phyloP scores from a whole-genome alignment of 306 rosid species.

The Betula pendula region DNA sequence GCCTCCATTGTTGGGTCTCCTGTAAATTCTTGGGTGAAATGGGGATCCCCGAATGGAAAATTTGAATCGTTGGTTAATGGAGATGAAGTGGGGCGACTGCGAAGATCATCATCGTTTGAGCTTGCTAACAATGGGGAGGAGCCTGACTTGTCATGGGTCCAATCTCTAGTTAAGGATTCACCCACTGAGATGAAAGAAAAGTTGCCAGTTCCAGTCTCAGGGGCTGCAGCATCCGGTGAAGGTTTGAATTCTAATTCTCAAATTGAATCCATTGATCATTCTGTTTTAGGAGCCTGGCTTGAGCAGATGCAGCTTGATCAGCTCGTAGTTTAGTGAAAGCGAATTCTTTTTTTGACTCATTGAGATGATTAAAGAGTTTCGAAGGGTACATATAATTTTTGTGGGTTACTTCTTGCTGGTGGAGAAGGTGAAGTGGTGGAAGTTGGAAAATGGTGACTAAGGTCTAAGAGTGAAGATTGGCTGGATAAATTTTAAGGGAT shows the following conservation, averaged over 20 bases:
- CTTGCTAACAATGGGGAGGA: constrained; percentile 70
- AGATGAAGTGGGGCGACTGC: constrained; percentile 45
- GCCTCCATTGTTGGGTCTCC: constrained; percentile 66
- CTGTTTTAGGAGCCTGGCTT: constrained; percentile 86
- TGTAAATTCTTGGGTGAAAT: constrained; percentile 62
- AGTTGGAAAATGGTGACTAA: constrained; percentile 27
- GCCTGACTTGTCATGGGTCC: constrained; percentile 91
- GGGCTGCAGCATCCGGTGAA: constrained; percentile 55
- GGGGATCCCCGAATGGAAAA: constrained; percentile 80
- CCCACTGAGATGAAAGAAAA: constrained; percentile 75
- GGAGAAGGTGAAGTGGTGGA: constrained; percentile 25
- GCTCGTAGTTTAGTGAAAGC: constrained; percentile 56
- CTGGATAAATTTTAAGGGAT: constrained; percentile 23
- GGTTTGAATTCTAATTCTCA: constrained; percentile 57
- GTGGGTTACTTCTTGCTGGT: constrained; percentile 34
- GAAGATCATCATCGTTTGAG: constrained; percentile 56
- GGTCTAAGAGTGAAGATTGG: constrained; percentile 8
- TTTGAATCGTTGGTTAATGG: constrained; percentile 69
- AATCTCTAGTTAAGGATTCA: constrained; percentile 82
- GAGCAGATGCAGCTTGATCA: constrained; percentile 95
- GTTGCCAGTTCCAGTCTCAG: constrained; percentile 39
- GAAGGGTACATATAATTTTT: constrained; percentile 42
- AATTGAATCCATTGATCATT: constrained; percentile 63
- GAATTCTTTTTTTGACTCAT: constrained; percentile 41
- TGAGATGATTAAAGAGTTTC: constrained; percentile 44